These are phyloP conservation scores for Corynespora cassiicola DNA, from an alignment of 2,329 filamentous ascomycete species.

Conservation along the genomic window DNA sequence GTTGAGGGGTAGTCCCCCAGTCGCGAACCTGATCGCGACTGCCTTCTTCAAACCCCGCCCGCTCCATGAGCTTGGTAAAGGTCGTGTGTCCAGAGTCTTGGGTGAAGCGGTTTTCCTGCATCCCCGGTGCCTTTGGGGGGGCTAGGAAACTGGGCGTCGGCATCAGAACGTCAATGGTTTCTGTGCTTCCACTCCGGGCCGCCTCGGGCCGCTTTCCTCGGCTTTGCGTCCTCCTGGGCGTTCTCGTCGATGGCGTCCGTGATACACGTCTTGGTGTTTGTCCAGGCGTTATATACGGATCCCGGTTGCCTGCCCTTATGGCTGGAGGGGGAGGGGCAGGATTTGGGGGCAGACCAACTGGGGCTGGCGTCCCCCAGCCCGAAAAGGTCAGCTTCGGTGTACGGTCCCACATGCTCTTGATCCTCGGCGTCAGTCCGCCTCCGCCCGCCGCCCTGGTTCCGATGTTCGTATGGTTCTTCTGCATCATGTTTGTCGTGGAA, in stretches of 20 bases:
- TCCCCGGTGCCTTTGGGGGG: constrained; percentile 36
- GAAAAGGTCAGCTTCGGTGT: constrained; percentile 41
- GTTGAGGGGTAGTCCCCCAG: too few relatives aligned
- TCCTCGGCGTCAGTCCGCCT: constrained; percentile 35
- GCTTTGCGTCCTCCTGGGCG: constrained; percentile 14
- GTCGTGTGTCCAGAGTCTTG: constrained; percentile 42
- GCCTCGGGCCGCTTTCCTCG: constrained; percentile 9
- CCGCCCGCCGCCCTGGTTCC: constrained; percentile 18
- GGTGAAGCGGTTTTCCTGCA: constrained; percentile 41
- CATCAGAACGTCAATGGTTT: constrained; percentile 55
- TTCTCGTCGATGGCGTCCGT: constrained; percentile 19
- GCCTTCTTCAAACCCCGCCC: constrained; percentile 47
- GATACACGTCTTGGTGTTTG: constrained; percentile 31
- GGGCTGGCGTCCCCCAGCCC: too few relatives aligned
- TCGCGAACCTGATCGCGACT: constrained; percentile 31
- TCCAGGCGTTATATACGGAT: constrained; percentile 40
- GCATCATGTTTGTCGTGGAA: constrained; percentile 31
- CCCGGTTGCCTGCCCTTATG: constrained; percentile 32
- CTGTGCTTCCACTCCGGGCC: constrained; percentile 43
- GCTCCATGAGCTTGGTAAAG: constrained; percentile 51
- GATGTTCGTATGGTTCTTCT: constrained; percentile 18
- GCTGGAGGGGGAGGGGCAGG: constrained; percentile 28
- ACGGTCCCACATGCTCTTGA: constrained; percentile 44
- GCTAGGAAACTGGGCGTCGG: constrained; percentile 43
- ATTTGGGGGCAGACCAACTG: constrained; percentile 23